Evolutionary conservation across 116 monocot species (phyloP).

Genomic region (Posidonia oceanica): DNA sequence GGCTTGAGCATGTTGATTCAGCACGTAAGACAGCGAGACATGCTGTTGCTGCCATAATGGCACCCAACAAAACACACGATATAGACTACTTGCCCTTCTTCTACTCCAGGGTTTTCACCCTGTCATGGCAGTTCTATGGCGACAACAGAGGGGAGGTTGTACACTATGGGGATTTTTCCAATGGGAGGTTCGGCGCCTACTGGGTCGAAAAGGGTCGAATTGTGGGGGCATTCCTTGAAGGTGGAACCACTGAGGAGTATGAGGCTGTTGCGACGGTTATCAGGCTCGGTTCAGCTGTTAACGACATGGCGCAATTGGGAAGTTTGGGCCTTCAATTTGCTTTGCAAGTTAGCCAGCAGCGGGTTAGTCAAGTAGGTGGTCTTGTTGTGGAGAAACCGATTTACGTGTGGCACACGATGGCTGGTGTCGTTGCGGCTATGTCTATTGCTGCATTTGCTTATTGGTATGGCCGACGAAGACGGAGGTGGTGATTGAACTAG

Average conservation of each 20-base stretch:
- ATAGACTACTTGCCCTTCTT: constrained; percentile 87
- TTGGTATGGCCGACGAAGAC: constrained; percentile 66
- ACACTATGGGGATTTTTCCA: constrained; percentile 51
- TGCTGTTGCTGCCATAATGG: constrained; percentile 56
- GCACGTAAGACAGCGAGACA: constrained; percentile 75
- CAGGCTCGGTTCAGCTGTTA: constrained; percentile 20
- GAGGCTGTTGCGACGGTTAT: constrained; percentile 66
- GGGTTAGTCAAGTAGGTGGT: constrained; percentile 3
- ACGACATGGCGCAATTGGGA: constrained; percentile 31
- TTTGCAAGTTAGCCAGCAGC: constrained; percentile 6
- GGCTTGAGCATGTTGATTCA: constrained; percentile 86
- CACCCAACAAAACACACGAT: constrained; percentile 29
- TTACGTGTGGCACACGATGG: constrained; percentile 49
- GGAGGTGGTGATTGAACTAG: constrained; percentile 29
- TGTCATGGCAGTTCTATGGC: constrained; percentile 92
- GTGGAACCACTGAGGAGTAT: constrained; percentile 63
- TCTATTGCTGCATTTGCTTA: constrained; percentile 64
- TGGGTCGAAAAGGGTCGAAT: constrained; percentile 55
- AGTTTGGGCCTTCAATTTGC: constrained; percentile 49
- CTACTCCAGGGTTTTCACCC: constrained; percentile 84
- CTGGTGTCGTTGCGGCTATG: constrained; percentile 48
- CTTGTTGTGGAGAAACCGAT: constrained; percentile 27
- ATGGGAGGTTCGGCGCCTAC: constrained; percentile 59
- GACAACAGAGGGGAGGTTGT: constrained; percentile 68
- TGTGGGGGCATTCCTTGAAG: constrained; percentile 73